Percentiles rank a stretch among this genome's conserved stretches.
Evolutionary conservation across 148 eudicot species (phyloP).

Genomic region (Rhododendron simsii): DNA sequence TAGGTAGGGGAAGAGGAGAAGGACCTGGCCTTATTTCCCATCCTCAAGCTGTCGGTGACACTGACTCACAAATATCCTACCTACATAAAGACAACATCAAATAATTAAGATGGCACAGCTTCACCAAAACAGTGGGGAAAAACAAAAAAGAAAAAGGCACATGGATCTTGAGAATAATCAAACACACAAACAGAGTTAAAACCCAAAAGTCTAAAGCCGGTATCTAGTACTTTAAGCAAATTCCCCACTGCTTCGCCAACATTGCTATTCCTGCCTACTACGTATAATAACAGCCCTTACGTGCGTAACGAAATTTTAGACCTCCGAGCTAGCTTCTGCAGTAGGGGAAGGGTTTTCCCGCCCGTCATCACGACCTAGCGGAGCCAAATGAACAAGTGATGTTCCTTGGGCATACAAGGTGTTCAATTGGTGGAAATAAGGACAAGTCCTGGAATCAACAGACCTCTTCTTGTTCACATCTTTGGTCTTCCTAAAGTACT

Average conservation of each 20-base stretch:
- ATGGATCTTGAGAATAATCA: not conserved
- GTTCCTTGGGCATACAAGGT: constrained; percentile 61
- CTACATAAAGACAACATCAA: constrained; percentile 1
- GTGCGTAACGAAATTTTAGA: not conserved
- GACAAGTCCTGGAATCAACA: constrained; percentile 78
- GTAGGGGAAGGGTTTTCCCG: constrained; percentile 14
- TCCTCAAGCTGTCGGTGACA: constrained; percentile 18
- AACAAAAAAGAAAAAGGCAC: not conserved
- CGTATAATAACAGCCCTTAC: not conserved
- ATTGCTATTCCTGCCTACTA: not conserved
- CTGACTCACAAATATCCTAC: constrained; percentile 2
- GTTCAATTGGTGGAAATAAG: constrained; percentile 77
- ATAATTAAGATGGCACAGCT: not conserved
- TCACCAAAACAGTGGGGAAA: not conserved
- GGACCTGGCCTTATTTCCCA: constrained; percentile 21
- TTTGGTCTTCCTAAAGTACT: constrained; percentile 86
- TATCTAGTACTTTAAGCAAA: not conserved
- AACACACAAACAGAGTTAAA: constrained; percentile 1
- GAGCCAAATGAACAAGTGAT: constrained; percentile 13
- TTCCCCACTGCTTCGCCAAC: constrained; percentile 8
- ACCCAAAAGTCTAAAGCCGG: not conserved
- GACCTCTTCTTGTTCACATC: constrained; percentile 87
- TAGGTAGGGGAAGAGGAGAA: too few relatives aligned
- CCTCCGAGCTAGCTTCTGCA: not conserved
- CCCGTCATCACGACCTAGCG: constrained; percentile 14